Base-by-base conservation (phyloP, 805 yeast species). In the Lipomyces mesembrius region DNA sequence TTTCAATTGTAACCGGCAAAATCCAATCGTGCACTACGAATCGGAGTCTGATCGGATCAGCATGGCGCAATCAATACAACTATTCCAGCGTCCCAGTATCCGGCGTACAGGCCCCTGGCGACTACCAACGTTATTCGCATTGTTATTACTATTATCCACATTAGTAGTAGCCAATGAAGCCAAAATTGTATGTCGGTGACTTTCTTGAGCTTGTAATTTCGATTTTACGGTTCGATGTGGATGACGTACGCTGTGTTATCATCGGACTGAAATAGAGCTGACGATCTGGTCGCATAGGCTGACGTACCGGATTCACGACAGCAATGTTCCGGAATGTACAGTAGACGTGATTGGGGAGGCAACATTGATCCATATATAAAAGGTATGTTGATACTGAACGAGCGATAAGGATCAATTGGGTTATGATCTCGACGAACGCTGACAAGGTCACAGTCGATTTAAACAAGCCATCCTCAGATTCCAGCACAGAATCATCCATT, bases 311-410 rank as follows among this genome's bases (percentile, higher is more conserved):
- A 74, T 11, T 79, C 84, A 59, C 81, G 88, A 20, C 95, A 91
- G 74, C 85, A 86, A 32, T 94, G 99, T 77, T 83, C 92, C 3
- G 99, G 99, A 46, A 89, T 94, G 87, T 94, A 94, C 79, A 85
- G 93, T 64, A 88, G 87, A 73, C 82, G 85, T 58, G 96, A 93
- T 75, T 91, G 96, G 93, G 89, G 92, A 59, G 99, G 99, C 46
- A 82, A 83, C 32, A 78, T 81, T 9, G 88, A 86, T 66, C 92
- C 96, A 78, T 77, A 86, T 85, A 71, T 83, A 82, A 58, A 84
- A 83, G 58, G 83, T 84, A 62, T 71, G 87, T 63, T 73, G 77
- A 29, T 77, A 79, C 57, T 70, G 68, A 22, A 72, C 73, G 29
- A 79, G 71, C n/a, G 79, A 77, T 60, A 71, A 72, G n/a, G 73